Conservation (phyloP, 495 filamentous ascomycete genomes). For the Sabuloglossum arenarium region DNA sequence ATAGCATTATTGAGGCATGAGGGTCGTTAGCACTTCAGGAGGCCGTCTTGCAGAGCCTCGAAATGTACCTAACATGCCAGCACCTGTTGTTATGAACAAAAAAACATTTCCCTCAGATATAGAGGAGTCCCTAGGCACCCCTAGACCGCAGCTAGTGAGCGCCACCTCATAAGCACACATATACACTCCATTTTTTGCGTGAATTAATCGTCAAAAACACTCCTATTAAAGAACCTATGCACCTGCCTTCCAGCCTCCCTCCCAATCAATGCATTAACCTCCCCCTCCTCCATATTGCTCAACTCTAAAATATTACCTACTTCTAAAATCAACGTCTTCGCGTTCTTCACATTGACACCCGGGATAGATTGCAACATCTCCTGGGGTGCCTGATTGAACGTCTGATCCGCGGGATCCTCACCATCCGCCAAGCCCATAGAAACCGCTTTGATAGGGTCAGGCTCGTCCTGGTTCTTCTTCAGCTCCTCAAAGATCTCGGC, state of each 20-base stretch:
- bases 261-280: conserved; percentile 53
- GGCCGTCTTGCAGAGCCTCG: background rate
- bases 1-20: background rate
- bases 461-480: conserved; percentile 73
- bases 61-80: background rate
- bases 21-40: background rate
- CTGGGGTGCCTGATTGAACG: conserved; percentile 48
- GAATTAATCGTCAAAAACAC: conserved; percentile 35
- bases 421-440: conserved; percentile 52
- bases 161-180: background rate
- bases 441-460: conserved; percentile 74
- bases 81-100: background rate
- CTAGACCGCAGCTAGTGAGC: background rate
- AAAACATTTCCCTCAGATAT: background rate
- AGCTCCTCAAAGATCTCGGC: conserved; percentile 90
- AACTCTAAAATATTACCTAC: conserved; percentile 61
- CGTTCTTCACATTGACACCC: conserved; percentile 60
- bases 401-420: conserved; percentile 37
- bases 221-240: conserved; percentile 64
- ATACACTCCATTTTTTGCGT: background rate
- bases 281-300: conserved; percentile 64
- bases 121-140: too few species aligned
- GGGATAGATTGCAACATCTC: conserved; percentile 81
- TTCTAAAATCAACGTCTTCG: conserved; percentile 46
- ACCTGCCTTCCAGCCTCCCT: conserved; percentile 63